Base-by-base conservation (phyloP, 1,284 basidiomycete species). In the Pseudozyma thailandica region DNA sequence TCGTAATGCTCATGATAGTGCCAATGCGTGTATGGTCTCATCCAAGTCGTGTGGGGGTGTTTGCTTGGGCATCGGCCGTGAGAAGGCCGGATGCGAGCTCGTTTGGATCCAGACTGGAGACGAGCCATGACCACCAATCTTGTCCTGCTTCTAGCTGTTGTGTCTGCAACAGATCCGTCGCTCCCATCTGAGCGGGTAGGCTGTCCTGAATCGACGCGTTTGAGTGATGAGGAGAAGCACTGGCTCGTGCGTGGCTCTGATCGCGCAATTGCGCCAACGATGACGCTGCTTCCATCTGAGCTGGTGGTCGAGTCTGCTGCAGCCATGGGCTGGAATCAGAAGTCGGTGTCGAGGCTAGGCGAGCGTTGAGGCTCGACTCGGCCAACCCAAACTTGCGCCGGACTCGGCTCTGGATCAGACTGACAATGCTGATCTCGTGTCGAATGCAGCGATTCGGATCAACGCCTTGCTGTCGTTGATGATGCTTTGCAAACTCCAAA, bases 71-170 rank as follows among this genome's bases (percentile, higher is more conserved):
- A n/a, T 45, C 46, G 12, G 21, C 16, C 9, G 44, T 23, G 8
- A 33, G 30, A 1, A 48, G 6, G 18, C 15, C 12, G 3, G 46
- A 23, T 4, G 27, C 20, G 23, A 48, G 41, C n/a, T 61, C 51
- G 15, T 44, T 33, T 1, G 49, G 53, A 37, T 13, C 38, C n/a
- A 63, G 49, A n/a, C 53, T 63, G 0, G 53, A 51, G 35, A 63
- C 53, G 21, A 63, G 53, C 53, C 60, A 63, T 5, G 53, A 43
- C 60, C 60, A 63, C 60, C 60, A 63, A 21, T 63, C 60, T 10
- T 55, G 49, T 20, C 53, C 53, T 21, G 33, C 44, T 15, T 55
- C 52, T 9, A 49, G 49, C 23, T 49, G 53, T 13, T 39, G 33
- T 15, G 50, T 47, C 3, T 54, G 31, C 25, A 38, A 31, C 21